Conservation (phyloP, 768 basidiomycete species). For the Austroboletus festivus region DNA sequence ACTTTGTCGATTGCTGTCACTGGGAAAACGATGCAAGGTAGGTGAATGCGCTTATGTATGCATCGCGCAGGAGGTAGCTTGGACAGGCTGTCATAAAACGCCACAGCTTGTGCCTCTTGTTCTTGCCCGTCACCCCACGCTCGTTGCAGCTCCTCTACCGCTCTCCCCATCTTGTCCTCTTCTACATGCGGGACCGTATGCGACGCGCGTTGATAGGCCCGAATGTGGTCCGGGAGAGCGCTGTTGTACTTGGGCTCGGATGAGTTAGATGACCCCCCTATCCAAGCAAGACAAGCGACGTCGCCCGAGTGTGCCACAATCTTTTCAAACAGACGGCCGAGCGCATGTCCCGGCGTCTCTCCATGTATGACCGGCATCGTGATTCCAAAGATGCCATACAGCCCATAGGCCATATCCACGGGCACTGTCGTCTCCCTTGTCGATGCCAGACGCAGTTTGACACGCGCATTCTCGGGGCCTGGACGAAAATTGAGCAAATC, state of each 20-base stretch:
- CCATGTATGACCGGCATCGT: conserved; percentile 1
- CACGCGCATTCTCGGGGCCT: not conserved
- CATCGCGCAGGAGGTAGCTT: conserved; percentile 4
- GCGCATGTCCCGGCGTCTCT: conserved; percentile 1
- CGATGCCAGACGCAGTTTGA: conserved; percentile 11
- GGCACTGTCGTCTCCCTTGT: not conserved
- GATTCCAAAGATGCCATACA: conserved; percentile 5
- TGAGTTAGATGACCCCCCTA: conserved; percentile 16
- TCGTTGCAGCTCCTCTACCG: not conserved
- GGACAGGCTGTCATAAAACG: conserved; percentile 7
- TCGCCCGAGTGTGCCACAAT: conserved; percentile 1
- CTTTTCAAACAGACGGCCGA: conserved; percentile 5
- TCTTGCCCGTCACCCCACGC: not conserved
- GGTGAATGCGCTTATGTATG: conserved; percentile 2
- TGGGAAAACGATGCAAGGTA: conserved; percentile 21
- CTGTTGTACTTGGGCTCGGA: conserved; percentile 23
- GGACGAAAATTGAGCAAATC: conserved; percentile 4
- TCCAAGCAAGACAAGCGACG: conserved; percentile 12
- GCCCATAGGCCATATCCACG: conserved; percentile 4
- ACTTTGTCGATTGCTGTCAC: conserved; percentile 3
- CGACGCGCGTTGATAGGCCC: conserved; percentile 5
- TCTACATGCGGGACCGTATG: conserved; percentile 5
- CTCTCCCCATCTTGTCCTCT: conserved; percentile 6
- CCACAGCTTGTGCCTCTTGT: not conserved
- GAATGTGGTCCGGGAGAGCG: conserved; percentile 16